These are phyloP conservation scores for Jamesozyma rosinii DNA, from an alignment of 805 yeast species.

Conservation along the genomic window DNA sequence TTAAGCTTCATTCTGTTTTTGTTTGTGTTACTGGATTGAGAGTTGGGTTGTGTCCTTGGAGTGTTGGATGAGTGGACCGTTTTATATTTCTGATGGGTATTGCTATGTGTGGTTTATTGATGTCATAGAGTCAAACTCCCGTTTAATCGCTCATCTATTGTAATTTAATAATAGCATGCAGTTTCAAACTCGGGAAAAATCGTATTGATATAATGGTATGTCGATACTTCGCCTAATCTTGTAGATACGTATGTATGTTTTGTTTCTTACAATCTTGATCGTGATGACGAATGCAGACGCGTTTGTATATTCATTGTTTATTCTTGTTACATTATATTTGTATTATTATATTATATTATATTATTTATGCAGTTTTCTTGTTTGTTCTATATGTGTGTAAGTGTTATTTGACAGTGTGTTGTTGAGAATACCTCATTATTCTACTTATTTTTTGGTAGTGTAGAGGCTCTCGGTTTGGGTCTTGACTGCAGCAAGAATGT, in stretches of 20 bases:
- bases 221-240: too few species aligned
- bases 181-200: slow-evolving; percentile 35
- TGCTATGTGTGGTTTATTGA: slow-evolving; percentile 7
- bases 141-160: slow-evolving; percentile 36
- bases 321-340: too few species aligned
- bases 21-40: slow-evolving; percentile 2
- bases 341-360: neutral
- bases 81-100: neutral
- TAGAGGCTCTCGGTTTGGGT: too few species aligned
- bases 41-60: slow-evolving; percentile 15
- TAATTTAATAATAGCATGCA: slow-evolving; percentile 29
- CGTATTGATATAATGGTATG: too few species aligned
- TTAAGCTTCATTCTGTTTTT: neutral
- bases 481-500: slow-evolving; percentile 67
- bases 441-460: too few species aligned
- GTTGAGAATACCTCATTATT: neutral
- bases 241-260: too few species aligned
- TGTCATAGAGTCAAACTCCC: slow-evolving; percentile 30
- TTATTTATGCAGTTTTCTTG: neutral
- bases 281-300: too few species aligned
- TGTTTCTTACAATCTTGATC: too few species aligned
- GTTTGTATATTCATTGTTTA: too few species aligned
- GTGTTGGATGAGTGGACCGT: neutral
- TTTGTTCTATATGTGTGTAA: neutral
- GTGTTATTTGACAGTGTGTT: neutral